A percentile compares a stretch with the other conserved stretches of the same genome.
phyloP scores from a whole-genome alignment of 306 rosid genomes.

The Gynostemma pentaphyllum region DNA sequence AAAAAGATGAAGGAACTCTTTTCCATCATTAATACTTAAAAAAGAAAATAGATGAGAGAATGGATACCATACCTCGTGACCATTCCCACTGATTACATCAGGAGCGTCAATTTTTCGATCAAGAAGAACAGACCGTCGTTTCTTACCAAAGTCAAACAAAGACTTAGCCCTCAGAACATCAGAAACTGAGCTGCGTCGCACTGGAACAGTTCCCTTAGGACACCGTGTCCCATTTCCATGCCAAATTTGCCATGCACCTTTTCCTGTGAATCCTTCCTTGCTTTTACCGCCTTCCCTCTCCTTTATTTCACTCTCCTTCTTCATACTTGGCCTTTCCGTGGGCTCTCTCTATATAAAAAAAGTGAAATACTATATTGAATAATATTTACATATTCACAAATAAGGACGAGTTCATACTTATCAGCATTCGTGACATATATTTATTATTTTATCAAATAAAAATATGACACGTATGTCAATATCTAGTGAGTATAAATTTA shows the following conservation, averaged over 20 bases:
- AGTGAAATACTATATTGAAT: no score
- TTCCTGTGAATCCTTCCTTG: background rate
- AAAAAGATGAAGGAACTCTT: no score
- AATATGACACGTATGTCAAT: no score
- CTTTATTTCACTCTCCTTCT: constrained; percentile 8
- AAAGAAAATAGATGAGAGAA: background rate
- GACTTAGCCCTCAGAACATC: constrained; percentile 79
- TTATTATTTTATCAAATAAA: no score
- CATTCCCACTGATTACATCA: constrained; percentile 56
- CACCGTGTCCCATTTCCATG: constrained; percentile 71
- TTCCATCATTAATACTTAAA: background rate
- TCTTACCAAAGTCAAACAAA: constrained; percentile 70
- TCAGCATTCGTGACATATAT: no score
- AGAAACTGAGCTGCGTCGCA: constrained; percentile 46
- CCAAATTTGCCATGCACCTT: constrained; percentile 63
- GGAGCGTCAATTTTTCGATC: constrained; percentile 36
- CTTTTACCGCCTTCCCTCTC: background rate
- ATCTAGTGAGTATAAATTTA: no score
- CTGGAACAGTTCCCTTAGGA: constrained; percentile 71
- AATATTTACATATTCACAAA: no score
- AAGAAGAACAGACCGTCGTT: constrained; percentile 16
- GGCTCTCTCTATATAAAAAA: constrained; percentile 37
- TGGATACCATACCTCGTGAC: constrained; percentile 62
- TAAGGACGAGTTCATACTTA: no score
- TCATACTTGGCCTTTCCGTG: constrained; percentile 36